Percentiles rank a stretch among this genome's conserved stretches.
These are phyloP conservation scores for Candida neerlandica DNA, from an alignment of 1,139 yeast species.

Conservation along the genomic window DNA sequence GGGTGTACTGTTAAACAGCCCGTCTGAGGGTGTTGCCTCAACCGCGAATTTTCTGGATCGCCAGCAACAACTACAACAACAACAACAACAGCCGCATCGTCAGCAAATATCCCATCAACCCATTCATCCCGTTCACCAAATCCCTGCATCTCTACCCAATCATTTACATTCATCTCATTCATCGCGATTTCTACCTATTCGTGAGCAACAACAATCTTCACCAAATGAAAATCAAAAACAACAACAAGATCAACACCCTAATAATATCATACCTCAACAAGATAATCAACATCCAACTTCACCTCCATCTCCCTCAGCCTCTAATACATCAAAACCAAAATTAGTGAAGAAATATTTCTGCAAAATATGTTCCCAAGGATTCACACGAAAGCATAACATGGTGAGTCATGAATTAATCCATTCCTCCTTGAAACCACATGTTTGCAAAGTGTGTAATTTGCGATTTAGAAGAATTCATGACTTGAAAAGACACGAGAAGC, in stretches of 20 bases:
- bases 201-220: neutral
- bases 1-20: neutral
- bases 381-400: conserved; percentile 73
- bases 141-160: neutral
- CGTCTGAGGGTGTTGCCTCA: neutral
- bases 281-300: neutral
- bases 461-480: conserved; percentile 76
- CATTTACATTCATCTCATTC: neutral
- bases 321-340: conserved; percentile 9
- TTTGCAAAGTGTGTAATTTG: conserved; percentile 63
- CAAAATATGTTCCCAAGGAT: conserved; percentile 60
- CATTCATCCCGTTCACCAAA: neutral
- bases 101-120: neutral
- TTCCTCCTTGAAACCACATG: conserved; percentile 65
- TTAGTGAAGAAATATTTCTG: conserved; percentile 47
- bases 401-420: conserved; percentile 75
- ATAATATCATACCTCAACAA: neutral
- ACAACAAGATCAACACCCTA: neutral
- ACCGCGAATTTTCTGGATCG: neutral
- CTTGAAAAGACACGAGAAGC: conserved; percentile 70
- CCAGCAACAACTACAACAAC: neutral
- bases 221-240: neutral
- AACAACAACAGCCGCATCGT: neutral
- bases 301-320: neutral
- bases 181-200: neutral